Evolutionary conservation across 202 grass and related monocot genomes (phyloP).

Genomic region (Panicum hallii): DNA sequence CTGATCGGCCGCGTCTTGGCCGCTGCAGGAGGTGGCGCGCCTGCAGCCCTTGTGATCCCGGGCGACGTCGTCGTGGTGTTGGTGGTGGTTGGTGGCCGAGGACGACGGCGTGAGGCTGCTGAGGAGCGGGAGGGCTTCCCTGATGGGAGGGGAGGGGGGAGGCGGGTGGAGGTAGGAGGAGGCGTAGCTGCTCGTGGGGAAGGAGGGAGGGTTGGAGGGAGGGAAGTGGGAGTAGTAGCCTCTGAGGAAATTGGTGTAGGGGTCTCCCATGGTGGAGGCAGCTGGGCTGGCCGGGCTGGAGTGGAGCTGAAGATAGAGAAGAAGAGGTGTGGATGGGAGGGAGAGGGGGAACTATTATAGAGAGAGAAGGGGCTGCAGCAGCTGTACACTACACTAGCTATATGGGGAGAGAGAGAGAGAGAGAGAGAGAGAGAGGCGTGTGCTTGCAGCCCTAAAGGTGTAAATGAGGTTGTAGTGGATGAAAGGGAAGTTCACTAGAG

Average conservation of each 20-base stretch:
- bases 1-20: not conserved
- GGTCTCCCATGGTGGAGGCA: constrained; percentile 66
- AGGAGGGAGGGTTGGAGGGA: constrained; percentile 35
- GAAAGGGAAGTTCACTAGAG: constrained; percentile 64
- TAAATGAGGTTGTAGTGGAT: constrained; percentile 58
- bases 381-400: not conserved
- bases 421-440: constrained; percentile 49
- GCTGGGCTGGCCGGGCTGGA: not conserved
- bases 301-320: constrained; percentile 42
- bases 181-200: constrained; percentile 37
- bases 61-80: not conserved
- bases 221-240: constrained; percentile 51
- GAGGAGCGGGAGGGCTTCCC: constrained; percentile 77
- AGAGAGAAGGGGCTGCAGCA: constrained; percentile 36
- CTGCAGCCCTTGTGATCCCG: constrained; percentile 20
- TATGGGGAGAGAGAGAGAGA: constrained; percentile 10
- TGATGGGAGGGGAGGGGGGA: constrained; percentile 60
- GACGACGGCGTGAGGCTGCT: constrained; percentile 58
- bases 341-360: constrained; percentile 54
- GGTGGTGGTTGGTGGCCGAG: not conserved
- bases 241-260: constrained; percentile 74
- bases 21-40: not conserved
- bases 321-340: constrained; percentile 42
- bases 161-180: constrained; percentile 44
- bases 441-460: constrained; percentile 64